A percentile compares a stretch with the other conserved stretches of the same genome.
phyloP scores from a whole-genome alignment of 805 yeast species.

The Nakazawaea anatomiae region DNA sequence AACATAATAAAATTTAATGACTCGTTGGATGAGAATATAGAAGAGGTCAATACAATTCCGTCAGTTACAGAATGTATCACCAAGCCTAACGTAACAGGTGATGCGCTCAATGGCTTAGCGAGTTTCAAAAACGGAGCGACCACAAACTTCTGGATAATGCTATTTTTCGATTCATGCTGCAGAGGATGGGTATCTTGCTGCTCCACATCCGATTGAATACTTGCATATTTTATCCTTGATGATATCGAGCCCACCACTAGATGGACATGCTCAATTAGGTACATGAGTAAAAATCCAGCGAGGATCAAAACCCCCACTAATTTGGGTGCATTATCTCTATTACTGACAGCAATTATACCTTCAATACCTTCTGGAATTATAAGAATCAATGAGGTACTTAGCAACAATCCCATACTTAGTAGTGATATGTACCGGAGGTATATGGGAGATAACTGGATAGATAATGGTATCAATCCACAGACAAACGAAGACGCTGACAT shows the following conservation, averaged over 20 bases:
- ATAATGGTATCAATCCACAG: constrained; percentile 23
- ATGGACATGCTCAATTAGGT: constrained; percentile 38
- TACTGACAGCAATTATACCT: constrained; percentile 23
- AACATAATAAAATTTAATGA: constrained; percentile 41
- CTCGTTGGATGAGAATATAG: constrained; percentile 30
- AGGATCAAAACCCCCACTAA: constrained; percentile 44
- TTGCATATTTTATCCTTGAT: constrained; percentile 2
- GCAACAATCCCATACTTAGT: constrained; percentile 53
- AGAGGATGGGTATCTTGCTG: constrained; percentile 2
- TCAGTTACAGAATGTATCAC: constrained; percentile 65
- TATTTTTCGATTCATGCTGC: neutral
- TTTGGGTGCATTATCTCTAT: constrained; percentile 17
- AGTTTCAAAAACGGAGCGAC: constrained; percentile 22
- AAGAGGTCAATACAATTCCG: constrained; percentile 67
- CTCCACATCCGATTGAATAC: constrained; percentile 6
- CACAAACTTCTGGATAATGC: neutral
- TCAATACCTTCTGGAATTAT: constrained; percentile 65
- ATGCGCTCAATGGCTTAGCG: constrained; percentile 20
- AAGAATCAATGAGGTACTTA: constrained; percentile 53
- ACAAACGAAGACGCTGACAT: constrained; percentile 18
- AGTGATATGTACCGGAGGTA: constrained; percentile 35
- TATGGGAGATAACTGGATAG: constrained; percentile 17
- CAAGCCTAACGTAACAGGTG: constrained; percentile 44
- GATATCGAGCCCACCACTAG: neutral
- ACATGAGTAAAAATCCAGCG: constrained; percentile 50